These are phyloP conservation scores for Aquilaria agallochum DNA, from an alignment of 441 rosid genomes.

Conservation along the genomic window DNA sequence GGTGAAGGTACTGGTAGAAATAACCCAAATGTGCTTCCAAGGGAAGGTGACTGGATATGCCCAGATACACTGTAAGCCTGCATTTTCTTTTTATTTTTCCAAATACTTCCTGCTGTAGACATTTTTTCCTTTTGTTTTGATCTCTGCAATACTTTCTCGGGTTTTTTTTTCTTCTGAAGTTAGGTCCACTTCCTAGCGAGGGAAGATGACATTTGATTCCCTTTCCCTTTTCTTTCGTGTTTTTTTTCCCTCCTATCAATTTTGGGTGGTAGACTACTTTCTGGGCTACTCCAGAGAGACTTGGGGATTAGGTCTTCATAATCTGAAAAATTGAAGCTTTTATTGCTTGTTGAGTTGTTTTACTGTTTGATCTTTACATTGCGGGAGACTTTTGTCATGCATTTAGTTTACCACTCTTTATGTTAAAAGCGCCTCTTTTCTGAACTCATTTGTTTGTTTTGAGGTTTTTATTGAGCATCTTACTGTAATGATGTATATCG, in stretches of 20 bases:
- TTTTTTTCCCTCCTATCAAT: not conserved
- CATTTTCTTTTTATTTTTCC: not conserved
- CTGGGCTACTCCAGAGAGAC: too few relatives aligned
- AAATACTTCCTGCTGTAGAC: not conserved
- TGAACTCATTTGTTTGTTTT: not conserved
- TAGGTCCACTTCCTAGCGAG: too few relatives aligned
- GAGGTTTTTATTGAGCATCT: too few relatives aligned
- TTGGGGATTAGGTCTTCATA: too few relatives aligned
- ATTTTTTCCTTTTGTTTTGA: conserved; percentile 1
- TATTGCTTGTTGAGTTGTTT: too few relatives aligned
- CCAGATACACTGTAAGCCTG: conserved; percentile 58
- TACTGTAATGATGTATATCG: not conserved
- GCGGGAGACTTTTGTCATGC: too few relatives aligned
- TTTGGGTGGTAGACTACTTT: too few relatives aligned
- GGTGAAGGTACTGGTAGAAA: conserved; percentile 53
- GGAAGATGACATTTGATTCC: not conserved
- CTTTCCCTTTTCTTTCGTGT: not conserved
- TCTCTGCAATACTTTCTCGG: too few relatives aligned
- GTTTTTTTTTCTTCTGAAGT: too few relatives aligned
- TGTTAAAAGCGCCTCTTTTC: not conserved
- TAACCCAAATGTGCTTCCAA: conserved; percentile 74
- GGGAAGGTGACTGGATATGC: conserved; percentile 94
- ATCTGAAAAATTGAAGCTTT: too few relatives aligned
- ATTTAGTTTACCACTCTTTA: not conserved
- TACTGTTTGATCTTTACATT: too few relatives aligned